A percentile compares a stretch with the other conserved stretches of the same genome.
phyloP scores from a whole-genome alignment of 2,329 filamentous ascomycete genomes.

The Colletotrichum nymphaeae region DNA sequence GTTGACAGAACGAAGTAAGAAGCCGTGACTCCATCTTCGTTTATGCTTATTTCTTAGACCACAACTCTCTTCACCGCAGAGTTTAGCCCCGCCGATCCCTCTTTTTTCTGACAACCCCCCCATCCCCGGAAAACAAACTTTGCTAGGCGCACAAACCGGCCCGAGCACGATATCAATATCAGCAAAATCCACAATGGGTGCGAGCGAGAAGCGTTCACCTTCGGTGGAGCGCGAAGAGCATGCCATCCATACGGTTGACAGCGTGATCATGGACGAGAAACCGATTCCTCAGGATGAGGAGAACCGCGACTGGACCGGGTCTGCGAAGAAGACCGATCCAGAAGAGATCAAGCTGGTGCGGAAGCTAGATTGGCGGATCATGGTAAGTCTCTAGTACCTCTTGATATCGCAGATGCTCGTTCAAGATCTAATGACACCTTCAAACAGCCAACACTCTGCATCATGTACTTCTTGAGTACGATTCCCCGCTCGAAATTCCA shows the following conservation, averaged over 20 bases:
- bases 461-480: slow-evolving; percentile 57
- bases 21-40: background rate
- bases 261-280: slow-evolving; percentile 31
- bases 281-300: slow-evolving; percentile 38
- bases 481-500: background rate
- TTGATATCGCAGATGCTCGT: background rate
- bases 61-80: background rate
- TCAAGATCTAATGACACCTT: background rate
- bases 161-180: background rate
- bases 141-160: background rate
- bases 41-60: slow-evolving; percentile 28
- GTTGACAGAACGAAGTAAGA: background rate
- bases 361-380: slow-evolving; percentile 55
- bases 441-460: slow-evolving; percentile 48
- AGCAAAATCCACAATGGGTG: slow-evolving; percentile 3
- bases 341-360: slow-evolving; percentile 52
- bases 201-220: slow-evolving; percentile 29
- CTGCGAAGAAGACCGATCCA: slow-evolving; percentile 51
- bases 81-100: background rate
- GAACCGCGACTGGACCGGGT: slow-evolving; percentile 51
- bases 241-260: slow-evolving; percentile 26
- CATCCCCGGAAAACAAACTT: background rate
- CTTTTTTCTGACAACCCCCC: background rate
- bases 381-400: slow-evolving; percentile 43
- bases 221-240: slow-evolving; percentile 31